Conservation (phyloP, 2,329 filamentous ascomycete species). For the Epicoccum nigrum region DNA sequence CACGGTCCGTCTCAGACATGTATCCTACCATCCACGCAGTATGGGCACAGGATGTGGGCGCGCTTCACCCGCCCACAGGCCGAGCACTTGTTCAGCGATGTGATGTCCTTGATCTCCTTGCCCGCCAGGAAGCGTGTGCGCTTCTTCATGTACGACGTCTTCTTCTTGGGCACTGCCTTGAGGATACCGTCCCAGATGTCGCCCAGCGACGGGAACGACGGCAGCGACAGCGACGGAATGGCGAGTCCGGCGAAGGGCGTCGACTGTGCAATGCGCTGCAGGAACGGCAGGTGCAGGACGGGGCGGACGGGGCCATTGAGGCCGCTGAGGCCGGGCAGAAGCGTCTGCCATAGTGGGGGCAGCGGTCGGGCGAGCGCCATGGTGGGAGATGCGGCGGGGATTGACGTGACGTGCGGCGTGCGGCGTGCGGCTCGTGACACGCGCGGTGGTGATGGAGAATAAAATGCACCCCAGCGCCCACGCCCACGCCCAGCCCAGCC, state of each 20-base stretch:
- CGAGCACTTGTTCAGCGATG: conserved; percentile 83
- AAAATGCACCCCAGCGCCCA: conserved; percentile 30
- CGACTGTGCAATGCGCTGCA: conserved; percentile 58
- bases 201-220: conserved; percentile 60
- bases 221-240: conserved; percentile 59
- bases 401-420: conserved; percentile 8
- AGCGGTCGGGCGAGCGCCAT: conserved; percentile 51
- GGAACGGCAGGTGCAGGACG: conserved; percentile 47
- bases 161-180: conserved; percentile 95
- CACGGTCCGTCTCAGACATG: background rate
- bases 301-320: conserved; percentile 52
- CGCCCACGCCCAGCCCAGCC: conserved; percentile 25
- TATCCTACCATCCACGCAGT: conserved; percentile 79
- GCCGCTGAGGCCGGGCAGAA: conserved; percentile 60
- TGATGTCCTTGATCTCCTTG: conserved; percentile 92
- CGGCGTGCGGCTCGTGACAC: conserved; percentile 7
- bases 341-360: conserved; percentile 54
- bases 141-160: conserved; percentile 96
- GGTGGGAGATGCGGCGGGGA: conserved; percentile 14
- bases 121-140: conserved; percentile 92
- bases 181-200: conserved; percentile 93
- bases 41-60: conserved; percentile 84
- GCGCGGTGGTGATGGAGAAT: conserved; percentile 37
- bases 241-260: conserved; percentile 60
- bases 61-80: conserved; percentile 88